Conservation (phyloP, 192 early-diverging fungal species). For the Coemansia pectinata region DNA sequence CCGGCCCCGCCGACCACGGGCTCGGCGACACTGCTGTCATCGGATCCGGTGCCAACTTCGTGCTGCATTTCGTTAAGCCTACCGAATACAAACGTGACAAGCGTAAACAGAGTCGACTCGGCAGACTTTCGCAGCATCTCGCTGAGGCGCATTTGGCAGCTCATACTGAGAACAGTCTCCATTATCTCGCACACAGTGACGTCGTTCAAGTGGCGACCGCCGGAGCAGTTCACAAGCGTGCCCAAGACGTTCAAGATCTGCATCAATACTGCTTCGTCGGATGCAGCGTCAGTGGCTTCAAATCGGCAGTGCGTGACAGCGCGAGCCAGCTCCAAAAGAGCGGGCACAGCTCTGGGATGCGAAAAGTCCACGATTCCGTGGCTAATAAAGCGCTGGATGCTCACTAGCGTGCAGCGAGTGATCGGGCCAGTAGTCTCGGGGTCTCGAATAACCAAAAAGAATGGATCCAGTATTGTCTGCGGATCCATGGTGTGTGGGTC, state of each 20-base stretch:
- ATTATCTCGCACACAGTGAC: slow-evolving; percentile 96
- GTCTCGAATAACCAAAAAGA: slow-evolving; percentile 88
- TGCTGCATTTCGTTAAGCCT: slow-evolving; percentile 21
- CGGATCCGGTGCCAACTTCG: not conserved
- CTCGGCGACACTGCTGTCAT: not conserved
- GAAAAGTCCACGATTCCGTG: slow-evolving; percentile 69
- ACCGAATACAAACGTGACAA: slow-evolving; percentile 53
- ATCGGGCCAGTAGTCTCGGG: slow-evolving; percentile 95
- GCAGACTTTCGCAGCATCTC: slow-evolving; percentile 57
- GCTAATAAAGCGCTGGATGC: slow-evolving; percentile 86
- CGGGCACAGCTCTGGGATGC: slow-evolving; percentile 23
- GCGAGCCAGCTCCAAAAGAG: slow-evolving; percentile 57
- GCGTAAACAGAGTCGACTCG: slow-evolving; percentile 51
- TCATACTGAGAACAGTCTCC: slow-evolving; percentile 96
- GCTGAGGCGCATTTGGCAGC: slow-evolving; percentile 88
- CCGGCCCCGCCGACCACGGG: not conserved
- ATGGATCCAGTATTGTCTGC: slow-evolving; percentile 78
- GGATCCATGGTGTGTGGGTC: slow-evolving; percentile 68
- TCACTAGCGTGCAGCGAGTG: slow-evolving; percentile 85
- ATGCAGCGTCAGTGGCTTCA: slow-evolving; percentile 88
- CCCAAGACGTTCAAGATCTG: slow-evolving; percentile 84
- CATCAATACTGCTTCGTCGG: slow-evolving; percentile 92
- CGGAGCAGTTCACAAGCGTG: slow-evolving; percentile 71
- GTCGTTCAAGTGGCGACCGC: slow-evolving; percentile 74
- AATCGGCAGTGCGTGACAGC: slow-evolving; percentile 96